Evolutionary conservation across 805 yeast genomes (phyloP).

Genomic region (Tetrapisispora taiwanensis): DNA sequence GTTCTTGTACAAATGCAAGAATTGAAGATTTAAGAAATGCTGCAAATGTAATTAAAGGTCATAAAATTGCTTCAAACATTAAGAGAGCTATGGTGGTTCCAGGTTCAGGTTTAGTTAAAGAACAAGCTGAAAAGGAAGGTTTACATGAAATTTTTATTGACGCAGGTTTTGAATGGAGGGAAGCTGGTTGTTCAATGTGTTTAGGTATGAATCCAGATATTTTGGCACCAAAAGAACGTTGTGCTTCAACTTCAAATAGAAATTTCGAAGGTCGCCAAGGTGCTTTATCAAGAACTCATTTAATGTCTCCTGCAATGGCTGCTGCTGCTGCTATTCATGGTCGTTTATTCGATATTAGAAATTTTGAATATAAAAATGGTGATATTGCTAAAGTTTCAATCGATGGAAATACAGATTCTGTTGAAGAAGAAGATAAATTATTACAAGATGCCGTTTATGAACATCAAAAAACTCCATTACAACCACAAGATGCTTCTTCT

Average conservation of each 20-base stretch:
- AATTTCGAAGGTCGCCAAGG: slow-evolving; percentile 99
- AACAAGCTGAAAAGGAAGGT: slow-evolving; percentile 92
- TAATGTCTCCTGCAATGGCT: slow-evolving; percentile 99
- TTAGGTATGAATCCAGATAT: slow-evolving; percentile 99
- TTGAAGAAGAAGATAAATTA: slow-evolving; percentile 40
- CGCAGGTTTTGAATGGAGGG: slow-evolving; percentile 98
- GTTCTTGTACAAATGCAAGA: slow-evolving; percentile 96
- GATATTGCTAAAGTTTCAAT: slow-evolving; percentile 48
- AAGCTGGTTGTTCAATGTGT: slow-evolving; percentile 99
- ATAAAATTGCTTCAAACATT: slow-evolving; percentile 72
- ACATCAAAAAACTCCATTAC: slow-evolving; percentile 42
- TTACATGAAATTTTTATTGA: slow-evolving; percentile 79
- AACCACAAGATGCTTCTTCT: slow-evolving; percentile 33
- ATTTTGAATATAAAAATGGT: slow-evolving; percentile 52
- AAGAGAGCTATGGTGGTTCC: slow-evolving; percentile 88
- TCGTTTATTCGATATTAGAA: slow-evolving; percentile 82
- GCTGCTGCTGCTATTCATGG: slow-evolving; percentile 97
- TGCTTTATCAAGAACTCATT: slow-evolving; percentile 87
- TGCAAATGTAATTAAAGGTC: slow-evolving; percentile 85
- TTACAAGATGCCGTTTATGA: slow-evolving; percentile 62
- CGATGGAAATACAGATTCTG: slow-evolving; percentile 8
- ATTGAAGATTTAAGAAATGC: slow-evolving; percentile 95
- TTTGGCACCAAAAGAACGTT: slow-evolving; percentile 86
- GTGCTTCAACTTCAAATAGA: slow-evolving; percentile 98
- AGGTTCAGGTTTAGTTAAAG: slow-evolving; percentile 91